Conservation (phyloP, 345 rosid genomes). For the Linum usitatissimum region DNA sequence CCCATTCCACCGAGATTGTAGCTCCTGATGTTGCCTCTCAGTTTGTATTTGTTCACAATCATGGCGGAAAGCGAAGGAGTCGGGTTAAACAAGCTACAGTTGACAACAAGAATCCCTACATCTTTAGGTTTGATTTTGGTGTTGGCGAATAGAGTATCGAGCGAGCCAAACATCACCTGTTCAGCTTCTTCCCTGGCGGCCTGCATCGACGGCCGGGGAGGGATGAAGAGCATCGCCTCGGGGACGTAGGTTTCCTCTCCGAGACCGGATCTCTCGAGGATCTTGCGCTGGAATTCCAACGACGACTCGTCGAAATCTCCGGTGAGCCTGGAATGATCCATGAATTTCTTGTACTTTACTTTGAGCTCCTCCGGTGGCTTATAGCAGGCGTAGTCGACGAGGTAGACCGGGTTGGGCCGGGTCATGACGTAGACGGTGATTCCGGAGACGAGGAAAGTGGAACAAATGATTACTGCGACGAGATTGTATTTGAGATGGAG, state of each 20-base stretch:
- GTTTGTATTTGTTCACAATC: constrained; percentile 74
- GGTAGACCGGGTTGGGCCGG: constrained; percentile 67
- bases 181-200: constrained; percentile 87
- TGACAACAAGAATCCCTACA: constrained; percentile 73
- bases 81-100: constrained; percentile 87
- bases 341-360: constrained; percentile 45
- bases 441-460: constrained; percentile 48
- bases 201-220: constrained; percentile 72
- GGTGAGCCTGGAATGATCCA: constrained; percentile 65
- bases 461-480: constrained; percentile 51
- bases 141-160: constrained; percentile 57
- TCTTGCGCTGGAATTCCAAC: constrained; percentile 73
- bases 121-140: constrained; percentile 69
- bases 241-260: constrained; percentile 92
- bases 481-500: constrained; percentile 82
- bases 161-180: constrained; percentile 86
- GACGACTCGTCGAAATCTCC: constrained; percentile 76
- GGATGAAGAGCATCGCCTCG: constrained; percentile 60
- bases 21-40: constrained; percentile 65
- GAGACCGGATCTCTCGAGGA: constrained; percentile 70
- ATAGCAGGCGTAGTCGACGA: constrained; percentile 66
- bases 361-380: constrained; percentile 54
- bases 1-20: constrained; percentile 89
- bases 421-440: constrained; percentile 75
- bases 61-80: constrained; percentile 86